Base-by-base conservation (phyloP, 176 grass and related monocot genomes). In the Oryza rufipogon region DNA sequence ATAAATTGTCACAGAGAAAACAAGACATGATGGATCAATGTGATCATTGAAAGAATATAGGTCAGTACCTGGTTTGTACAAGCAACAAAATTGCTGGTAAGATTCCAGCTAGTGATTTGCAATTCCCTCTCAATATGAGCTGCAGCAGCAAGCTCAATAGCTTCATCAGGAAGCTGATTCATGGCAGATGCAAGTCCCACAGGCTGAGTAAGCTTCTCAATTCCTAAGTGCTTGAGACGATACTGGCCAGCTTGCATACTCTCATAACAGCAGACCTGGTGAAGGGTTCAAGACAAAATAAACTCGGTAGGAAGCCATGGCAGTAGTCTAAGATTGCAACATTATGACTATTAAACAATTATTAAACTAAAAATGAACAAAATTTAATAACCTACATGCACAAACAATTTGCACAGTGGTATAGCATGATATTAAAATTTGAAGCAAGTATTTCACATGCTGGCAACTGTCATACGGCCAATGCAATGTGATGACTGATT, bases 1-100 rank as follows among this genome's bases (percentile, higher is more conserved):
- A 77, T 9, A 11, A 80, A 48, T 4, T 63, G 23, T 58, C 34
- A 86, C 64, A 41, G 56, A 75, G 46, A 81, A 73, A 16, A 60
- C 13, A 52, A 45, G 49, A 38, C 25, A 15, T 72, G 73, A 26
- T 30, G 7, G 41, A 32, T 70, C 15, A 66, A 26, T 64, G n/a
- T 84, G 42, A 42, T 20, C 28, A 74, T 56, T 54, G 23, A 34
- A 64, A 75, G 9, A 33, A 39, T 32, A 65, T 17, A 83, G 45
- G 69, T 36, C 64, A 66, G 28, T 84, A 93, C 95, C 95, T 97
- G 92, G 73, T 94, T 98, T 38, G 89, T 98, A 73, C 92, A 95
- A 85, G 93, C 83, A 84, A 95, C 89, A 80, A 98, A 98, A 90
- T 95, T 98, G 81, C 89, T 95, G 20, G 93, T 95, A 77, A 98